A percentile compares a stretch with the other conserved stretches of the same genome.
Evolutionary conservation across 2,329 filamentous ascomycete species (phyloP).

Genomic region (Arachnopeziza araneosa): DNA sequence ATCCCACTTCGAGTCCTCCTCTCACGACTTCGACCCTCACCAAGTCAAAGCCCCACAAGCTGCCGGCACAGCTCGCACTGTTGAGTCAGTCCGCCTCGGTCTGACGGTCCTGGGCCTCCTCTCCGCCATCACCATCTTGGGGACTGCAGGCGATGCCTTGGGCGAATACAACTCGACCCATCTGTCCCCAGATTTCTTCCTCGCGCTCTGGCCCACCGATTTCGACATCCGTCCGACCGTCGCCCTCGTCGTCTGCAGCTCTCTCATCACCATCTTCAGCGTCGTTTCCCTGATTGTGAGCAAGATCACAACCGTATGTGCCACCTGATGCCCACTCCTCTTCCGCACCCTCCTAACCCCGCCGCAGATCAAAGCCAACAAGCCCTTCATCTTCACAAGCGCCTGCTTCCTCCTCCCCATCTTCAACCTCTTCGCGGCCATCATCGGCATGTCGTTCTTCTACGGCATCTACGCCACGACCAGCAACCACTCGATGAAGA

Average conservation of each 20-base stretch:
- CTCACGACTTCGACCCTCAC: conserved; percentile 19
- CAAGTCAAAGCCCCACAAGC: conserved; percentile 5
- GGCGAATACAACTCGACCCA: conserved; percentile 51
- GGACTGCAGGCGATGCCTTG: conserved; percentile 48
- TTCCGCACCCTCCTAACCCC: not conserved
- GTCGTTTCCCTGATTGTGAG: conserved; percentile 42
- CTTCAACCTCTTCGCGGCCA: conserved; percentile 40
- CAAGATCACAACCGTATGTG: conserved; percentile 46
- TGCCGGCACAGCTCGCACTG: conserved; percentile 3
- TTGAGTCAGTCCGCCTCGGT: conserved; percentile 42
- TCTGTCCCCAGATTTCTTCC: conserved; percentile 39
- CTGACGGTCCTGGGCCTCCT: conserved; percentile 46
- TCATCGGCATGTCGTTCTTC: conserved; percentile 51
- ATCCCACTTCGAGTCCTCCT: conserved; percentile 15
- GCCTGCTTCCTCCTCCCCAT: conserved; percentile 34
- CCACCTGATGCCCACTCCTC: not conserved
- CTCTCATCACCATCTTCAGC: conserved; percentile 45
- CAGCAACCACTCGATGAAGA: conserved; percentile 49
- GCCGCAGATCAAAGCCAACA: conserved; percentile 37
- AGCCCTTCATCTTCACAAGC: conserved; percentile 17
- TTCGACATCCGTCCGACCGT: conserved; percentile 53
- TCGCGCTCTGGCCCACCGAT: conserved; percentile 52
- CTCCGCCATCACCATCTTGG: conserved; percentile 47
- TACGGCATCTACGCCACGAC: conserved; percentile 50
- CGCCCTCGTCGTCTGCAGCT: conserved; percentile 47